Evolutionary conservation across 768 basidiomycete species (phyloP), one percentile per base, ranked within the genome.

Genomic region (Postia placenta): DNA sequence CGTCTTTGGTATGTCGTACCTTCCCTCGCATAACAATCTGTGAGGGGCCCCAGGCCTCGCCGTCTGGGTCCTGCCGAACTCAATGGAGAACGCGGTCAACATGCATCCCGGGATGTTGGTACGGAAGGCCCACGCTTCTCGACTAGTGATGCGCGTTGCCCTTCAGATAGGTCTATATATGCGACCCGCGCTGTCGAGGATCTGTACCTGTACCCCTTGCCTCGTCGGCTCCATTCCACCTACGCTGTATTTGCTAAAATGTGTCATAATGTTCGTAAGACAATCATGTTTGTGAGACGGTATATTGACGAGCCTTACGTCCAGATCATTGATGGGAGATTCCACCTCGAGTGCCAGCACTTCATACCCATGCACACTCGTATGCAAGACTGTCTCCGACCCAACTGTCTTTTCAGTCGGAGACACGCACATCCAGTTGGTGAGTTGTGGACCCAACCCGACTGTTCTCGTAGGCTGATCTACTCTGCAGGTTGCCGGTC

Each of bases 311-410:
- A 26, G 20, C 19, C 24, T 28, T 17, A 17, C 14, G 25, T 36
- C 38, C 56, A 89, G 86, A 74, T 89, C 54, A 80, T 87, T 51
- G 87, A 89, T 62, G 87, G 87, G 48, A 80, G 85, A 55, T 85
- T 73, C 65, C 78, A 87, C 67, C 78, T 80, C 14, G 63, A 66
- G 46, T 89, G 87, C 64, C 75, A 78, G 7, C 85, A 88, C 64
- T 88, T 89, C 64, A 68, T 79, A 50, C 75, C 79, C 46, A 83
- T 89, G 79, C 77, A 82, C 38, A 85, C 85, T 17, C 76, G 72
- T 48, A 64, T 75, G 42, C 78, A 85, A 58, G 87, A 89, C 60
- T 89, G 87, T 56, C 63, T 79, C 40, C 69, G 70, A 52, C 60
- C 69, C 3, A 77, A 82, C 56, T 89, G 87, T 64, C 64, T 87